phyloP scores from a whole-genome alignment of 148 eudicot species.

The Cornus kousa region DNA sequence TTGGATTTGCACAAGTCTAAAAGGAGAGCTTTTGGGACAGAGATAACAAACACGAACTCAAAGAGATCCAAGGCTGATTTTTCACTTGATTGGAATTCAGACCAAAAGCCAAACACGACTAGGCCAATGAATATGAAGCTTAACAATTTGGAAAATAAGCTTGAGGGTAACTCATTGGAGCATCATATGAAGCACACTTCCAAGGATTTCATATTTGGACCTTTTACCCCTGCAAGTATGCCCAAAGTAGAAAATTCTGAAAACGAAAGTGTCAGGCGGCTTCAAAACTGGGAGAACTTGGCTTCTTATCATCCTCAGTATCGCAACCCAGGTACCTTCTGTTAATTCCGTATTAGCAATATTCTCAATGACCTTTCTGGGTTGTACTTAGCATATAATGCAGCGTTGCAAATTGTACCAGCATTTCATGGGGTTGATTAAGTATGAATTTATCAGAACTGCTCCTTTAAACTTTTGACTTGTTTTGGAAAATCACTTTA shows the following conservation, averaged over 20 bases:
- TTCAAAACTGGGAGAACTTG: constrained; percentile 55
- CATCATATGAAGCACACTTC: constrained; percentile 33
- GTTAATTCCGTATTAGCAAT: not conserved
- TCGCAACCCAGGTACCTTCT: constrained; percentile 63
- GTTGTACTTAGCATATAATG: too few species aligned
- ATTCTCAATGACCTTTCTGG: too few species aligned
- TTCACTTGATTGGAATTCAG: too few species aligned
- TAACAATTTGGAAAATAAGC: too few species aligned
- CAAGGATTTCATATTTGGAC: constrained; percentile 72
- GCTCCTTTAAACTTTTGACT: not conserved
- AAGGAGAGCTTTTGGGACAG: constrained; percentile 74
- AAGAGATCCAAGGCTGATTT: constrained; percentile 39
- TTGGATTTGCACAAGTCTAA: constrained; percentile 34
- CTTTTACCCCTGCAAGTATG: constrained; percentile 61
- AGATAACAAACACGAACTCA: constrained; percentile 53
- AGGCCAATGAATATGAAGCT: too few species aligned
- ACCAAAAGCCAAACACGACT: too few species aligned
- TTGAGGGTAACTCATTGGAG: not conserved
- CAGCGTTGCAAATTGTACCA: too few species aligned
- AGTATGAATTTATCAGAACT: not conserved
- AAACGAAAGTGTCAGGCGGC: constrained; percentile 33
- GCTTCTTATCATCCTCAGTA: constrained; percentile 58
- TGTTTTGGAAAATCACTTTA: constrained; percentile 1
- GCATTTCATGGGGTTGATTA: not conserved
- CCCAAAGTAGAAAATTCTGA: constrained; percentile 32